Evolutionary conservation across 164 flowering plant species (phyloP).

Genomic region (Stephania cephalantha): DNA sequence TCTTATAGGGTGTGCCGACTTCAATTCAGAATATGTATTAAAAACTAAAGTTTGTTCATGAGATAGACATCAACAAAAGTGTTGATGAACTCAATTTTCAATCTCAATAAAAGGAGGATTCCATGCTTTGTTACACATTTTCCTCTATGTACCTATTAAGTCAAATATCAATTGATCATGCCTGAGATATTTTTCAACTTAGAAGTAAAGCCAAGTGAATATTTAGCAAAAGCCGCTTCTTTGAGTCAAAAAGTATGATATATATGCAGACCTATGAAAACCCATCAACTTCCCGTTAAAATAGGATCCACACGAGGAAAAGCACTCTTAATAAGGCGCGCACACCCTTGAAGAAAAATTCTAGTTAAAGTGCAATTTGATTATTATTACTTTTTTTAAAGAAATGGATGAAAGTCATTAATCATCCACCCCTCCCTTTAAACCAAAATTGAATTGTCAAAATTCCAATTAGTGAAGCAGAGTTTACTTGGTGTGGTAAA

Average conservation of each 20-base stretch:
- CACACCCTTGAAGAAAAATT: background rate
- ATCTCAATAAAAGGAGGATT: background rate
- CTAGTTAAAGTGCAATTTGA: background rate
- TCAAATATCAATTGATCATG: background rate
- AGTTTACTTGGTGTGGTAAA: background rate
- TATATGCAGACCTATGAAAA: background rate
- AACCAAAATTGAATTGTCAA: background rate
- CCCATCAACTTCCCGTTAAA: background rate
- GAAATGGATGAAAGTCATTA: background rate
- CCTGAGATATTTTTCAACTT: background rate
- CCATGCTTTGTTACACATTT: background rate
- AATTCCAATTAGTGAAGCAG: background rate
- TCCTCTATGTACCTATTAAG: background rate
- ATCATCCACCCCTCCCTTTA: background rate
- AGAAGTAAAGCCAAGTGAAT: background rate
- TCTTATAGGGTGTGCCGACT: background rate
- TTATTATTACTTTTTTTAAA: background rate
- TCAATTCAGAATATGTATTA: too few relatives aligned
- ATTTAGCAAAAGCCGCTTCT: background rate
- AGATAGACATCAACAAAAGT: background rate
- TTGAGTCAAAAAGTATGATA: background rate
- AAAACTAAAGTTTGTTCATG: background rate
- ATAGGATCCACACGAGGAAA: background rate
- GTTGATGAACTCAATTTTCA: background rate
- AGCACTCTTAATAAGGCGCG: background rate